These are phyloP conservation scores for Talaromyces sp. DNA, from an alignment of 2,329 filamentous ascomycete genomes.

Conservation along the genomic window DNA sequence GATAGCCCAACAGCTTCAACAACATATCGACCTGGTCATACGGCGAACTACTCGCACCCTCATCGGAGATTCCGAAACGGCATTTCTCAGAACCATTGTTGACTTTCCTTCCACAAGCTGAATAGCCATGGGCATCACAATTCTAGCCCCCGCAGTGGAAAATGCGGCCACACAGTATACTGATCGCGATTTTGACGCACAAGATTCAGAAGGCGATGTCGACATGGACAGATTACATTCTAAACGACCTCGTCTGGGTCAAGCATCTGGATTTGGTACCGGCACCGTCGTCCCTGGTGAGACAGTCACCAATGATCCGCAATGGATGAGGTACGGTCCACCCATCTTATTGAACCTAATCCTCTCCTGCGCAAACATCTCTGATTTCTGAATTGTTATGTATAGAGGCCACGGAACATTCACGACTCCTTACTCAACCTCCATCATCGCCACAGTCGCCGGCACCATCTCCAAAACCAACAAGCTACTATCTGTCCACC, in stretches of 20 bases:
- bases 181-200: conserved; percentile 48
- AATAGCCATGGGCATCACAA: conserved; percentile 56
- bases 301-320: conserved; percentile 81
- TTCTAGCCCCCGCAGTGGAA: conserved; percentile 50
- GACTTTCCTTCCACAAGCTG: background rate
- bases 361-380: background rate
- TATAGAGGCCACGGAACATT: conserved; percentile 88
- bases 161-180: conserved; percentile 29
- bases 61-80: background rate
- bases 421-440: conserved; percentile 55
- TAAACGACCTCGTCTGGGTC: conserved; percentile 27
- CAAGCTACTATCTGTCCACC: conserved; percentile 88
- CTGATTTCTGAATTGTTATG: no score
- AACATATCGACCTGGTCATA: background rate
- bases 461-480: conserved; percentile 91
- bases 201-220: conserved; percentile 44
- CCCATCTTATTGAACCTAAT: background rate
- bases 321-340: conserved; percentile 71
- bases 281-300: conserved; percentile 83
- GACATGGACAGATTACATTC: conserved; percentile 30
- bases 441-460: conserved; percentile 85
- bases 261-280: conserved; percentile 23
- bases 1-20: background rate
- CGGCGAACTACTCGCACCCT: background rate
- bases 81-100: background rate